Evolutionary conservation across 352 stramenopile species (phyloP), one percentile per base, ranked within the genome.

Genomic region (Globisporangium carolinianum): DNA sequence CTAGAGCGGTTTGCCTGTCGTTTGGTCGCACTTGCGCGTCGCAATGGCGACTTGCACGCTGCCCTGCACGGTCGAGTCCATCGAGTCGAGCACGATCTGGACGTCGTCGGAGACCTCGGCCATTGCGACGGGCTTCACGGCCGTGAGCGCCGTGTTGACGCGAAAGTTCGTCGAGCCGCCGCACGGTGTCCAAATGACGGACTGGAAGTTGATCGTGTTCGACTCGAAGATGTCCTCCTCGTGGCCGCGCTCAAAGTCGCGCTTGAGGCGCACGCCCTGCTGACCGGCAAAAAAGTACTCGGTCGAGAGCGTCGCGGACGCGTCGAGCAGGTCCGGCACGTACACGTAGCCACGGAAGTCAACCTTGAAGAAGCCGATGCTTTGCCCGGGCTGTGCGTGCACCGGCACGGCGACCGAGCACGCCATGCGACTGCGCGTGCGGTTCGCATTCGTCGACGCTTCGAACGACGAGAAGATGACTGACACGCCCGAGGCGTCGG

Each of bases 241-340:
- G 8, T 36, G 24, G 8, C 69, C 69, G 5, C 24, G 47, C 9
- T 54, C 42, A 45, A 58, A 74, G 15, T 4, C 41, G 42, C 53
- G 61, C 6, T 49, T 61, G 12, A 63, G 18, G 3, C 41, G 58
- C 14, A 63, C 53, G 0, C 66, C 60, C 8, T 32, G 39, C 46
- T 73, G 66, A 1, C 69, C 69, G 0, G 66, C 57, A n/a, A 76
- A 76, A 18, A 74, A 76, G 51, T 68, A 70, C 54, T 76, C 69
- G 55, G 57, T 74, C 43, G 55, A 55, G 41, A 76, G 50, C 15
- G 36, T 38, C 2, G 63, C 69, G 2, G 49, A 61, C 0, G 69
- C 57, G 14, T 43, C 35, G 2, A 36, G 4, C 6, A 47, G 50
- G 1, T 55, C n/a, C 0, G 69, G 69, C 14, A 74, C 69, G 57